Percentiles rank a stretch among this genome's conserved stretches.
phyloP scores from a whole-genome alignment of 2,329 filamentous ascomycete genomes.

The Aspergillus clavatus region DNA sequence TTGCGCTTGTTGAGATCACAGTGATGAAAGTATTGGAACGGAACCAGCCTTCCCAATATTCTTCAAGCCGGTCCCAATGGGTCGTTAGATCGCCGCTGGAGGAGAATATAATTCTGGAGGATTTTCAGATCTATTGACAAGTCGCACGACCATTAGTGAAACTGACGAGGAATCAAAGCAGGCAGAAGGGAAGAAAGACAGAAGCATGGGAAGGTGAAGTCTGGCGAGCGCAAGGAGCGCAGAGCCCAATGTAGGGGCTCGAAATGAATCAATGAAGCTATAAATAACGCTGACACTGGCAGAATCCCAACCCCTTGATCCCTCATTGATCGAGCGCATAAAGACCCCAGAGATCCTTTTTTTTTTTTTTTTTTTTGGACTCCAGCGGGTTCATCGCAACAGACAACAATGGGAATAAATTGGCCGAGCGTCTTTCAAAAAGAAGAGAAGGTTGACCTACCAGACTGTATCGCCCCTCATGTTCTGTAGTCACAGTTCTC shows the following conservation, averaged over 20 bases:
- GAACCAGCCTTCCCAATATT: constrained; percentile 24
- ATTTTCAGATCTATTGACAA: constrained; percentile 9
- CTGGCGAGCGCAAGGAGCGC: constrained; percentile 3
- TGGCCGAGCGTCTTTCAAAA: background rate
- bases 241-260: constrained; percentile 2
- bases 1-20: background rate
- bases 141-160: constrained; percentile 13
- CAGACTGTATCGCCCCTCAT: constrained; percentile 20
- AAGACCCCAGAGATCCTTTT: background rate
- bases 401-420: background rate
- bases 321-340: constrained; percentile 1
- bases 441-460: constrained; percentile 15
- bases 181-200: constrained; percentile 4
- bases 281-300: constrained; percentile 13
- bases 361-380: no score
- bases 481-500: constrained; percentile 8
- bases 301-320: constrained; percentile 8
- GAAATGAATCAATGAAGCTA: constrained; percentile 5
- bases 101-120: constrained; percentile 3
- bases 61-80: constrained; percentile 1
- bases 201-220: constrained; percentile 1
- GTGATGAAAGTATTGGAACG: constrained; percentile 15
- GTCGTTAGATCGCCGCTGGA: constrained; percentile 1
- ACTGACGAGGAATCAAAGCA: constrained; percentile 3
- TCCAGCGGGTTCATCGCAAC: background rate